These are phyloP conservation scores for Cladorrhinum samala DNA, from an alignment of 495 filamentous ascomycete genomes.

Conservation along the genomic window DNA sequence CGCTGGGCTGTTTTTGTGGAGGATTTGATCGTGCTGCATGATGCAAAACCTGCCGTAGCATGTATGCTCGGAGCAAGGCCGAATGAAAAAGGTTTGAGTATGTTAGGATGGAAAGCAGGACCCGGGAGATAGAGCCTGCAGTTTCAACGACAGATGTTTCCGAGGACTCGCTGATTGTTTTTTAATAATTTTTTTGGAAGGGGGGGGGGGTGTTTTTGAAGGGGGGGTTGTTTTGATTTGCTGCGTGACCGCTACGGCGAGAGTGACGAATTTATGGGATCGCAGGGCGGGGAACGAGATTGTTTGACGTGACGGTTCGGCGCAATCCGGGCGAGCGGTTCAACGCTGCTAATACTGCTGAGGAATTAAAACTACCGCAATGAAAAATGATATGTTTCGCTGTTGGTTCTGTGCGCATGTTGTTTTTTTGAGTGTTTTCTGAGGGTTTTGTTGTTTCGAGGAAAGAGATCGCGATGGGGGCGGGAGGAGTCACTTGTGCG, in stretches of 20 bases:
- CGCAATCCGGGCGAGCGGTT: background rate
- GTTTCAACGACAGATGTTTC: background rate
- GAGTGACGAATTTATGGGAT: constrained; percentile 3
- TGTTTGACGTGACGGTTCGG: constrained; percentile 6
- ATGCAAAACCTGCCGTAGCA: background rate
- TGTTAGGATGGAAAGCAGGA: background rate
- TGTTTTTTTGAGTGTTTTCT: constrained; percentile 9
- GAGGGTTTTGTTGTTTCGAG: constrained; percentile 9
- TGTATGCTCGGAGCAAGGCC: constrained; percentile 4
- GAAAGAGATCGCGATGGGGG: constrained; percentile 20
- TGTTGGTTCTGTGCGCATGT: constrained; percentile 26
- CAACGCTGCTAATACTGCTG: constrained; percentile 1
- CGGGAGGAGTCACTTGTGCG: constrained; percentile 4
- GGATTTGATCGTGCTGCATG: constrained; percentile 15
- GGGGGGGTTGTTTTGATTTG: background rate
- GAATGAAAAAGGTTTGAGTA: background rate
- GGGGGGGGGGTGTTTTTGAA: background rate
- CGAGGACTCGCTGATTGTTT: background rate
- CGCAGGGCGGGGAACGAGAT: constrained; percentile 2
- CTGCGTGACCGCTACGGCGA: background rate
- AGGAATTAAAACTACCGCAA: constrained; percentile 23
- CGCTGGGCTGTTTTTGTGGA: constrained; percentile 32
- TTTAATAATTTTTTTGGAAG: background rate
- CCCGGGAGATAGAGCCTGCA: background rate
- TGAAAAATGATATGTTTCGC: constrained; percentile 16